Conservation (phyloP, 139 green algal species). For the Microglena sp. region DNA sequence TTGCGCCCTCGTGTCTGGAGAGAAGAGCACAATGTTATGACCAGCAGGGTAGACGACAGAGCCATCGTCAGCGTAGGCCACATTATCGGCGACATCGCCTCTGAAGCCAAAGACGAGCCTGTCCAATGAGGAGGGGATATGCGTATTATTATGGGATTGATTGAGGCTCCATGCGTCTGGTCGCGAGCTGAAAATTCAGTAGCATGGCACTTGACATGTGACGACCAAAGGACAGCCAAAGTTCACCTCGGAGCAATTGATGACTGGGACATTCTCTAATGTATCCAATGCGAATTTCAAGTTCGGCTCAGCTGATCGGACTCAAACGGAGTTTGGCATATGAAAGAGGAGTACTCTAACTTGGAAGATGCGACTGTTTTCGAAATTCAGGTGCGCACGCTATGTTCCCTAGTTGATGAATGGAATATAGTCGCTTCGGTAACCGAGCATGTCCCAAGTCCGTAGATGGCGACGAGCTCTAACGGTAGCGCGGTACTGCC, state of each 20-base stretch:
- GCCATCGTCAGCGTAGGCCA: slow-evolving; percentile 67
- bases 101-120: slow-evolving; percentile 77
- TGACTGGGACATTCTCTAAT: background rate
- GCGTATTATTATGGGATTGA: background rate
- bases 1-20: slow-evolving; percentile 51
- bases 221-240: background rate
- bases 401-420: background rate
- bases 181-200: background rate
- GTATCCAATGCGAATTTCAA: background rate
- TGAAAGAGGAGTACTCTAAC: no score
- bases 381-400: background rate
- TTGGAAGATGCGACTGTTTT: no score
- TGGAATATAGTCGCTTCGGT: background rate
- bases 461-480: background rate
- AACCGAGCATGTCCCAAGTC: background rate
- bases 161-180: background rate
- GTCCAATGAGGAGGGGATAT: slow-evolving; percentile 1
- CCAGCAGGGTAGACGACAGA: slow-evolving; percentile 68
- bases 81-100: slow-evolving; percentile 49
- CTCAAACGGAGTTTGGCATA: no score
- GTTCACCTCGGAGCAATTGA: background rate
- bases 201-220: background rate
- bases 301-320: background rate
- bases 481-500: no score
- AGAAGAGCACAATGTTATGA: slow-evolving; percentile 67